Evolutionary conservation across 495 filamentous ascomycete species (phyloP), one percentile per base, ranked within the genome.

Genomic region (Xylaria scruposa): DNA sequence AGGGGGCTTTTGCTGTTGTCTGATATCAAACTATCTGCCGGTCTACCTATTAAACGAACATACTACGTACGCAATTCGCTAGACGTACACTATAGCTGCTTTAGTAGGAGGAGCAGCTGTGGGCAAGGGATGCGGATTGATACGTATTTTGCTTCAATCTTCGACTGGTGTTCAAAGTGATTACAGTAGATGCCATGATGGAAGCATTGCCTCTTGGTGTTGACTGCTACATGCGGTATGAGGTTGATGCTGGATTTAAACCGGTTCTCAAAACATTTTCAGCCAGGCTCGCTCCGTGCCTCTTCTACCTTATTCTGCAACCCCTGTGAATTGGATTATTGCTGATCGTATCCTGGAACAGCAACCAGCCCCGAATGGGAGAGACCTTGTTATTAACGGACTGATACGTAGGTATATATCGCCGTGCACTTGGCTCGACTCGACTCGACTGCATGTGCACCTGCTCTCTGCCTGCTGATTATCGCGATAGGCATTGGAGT

Each of bases 331-430:
- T 21, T 15, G 19, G 13, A 9, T 38, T 60, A 9, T 44, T 62
- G 60, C 21, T 62, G 60, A 62, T 62, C 60, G 60, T 62, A 62
- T 62, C 60, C 60, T 24, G 38, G 33, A 42, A 62, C 24, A 62
- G 60, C 60, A 62, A 44, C 38, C 38, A 17, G 12, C 60, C 36
- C 38, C 60, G 36, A 38, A 38, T 38, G 31, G 17, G 58, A 38
- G 58, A 38, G 38, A 38, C 58, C 58, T 38, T 38, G 58, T 36
- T 60, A 60, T 60, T 56, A 31, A 56, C 53, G 10, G 53, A 56
- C 13, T 31, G 26, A 31, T 56, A 38, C 4, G 36, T 38, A 38
- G 29, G 29, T 38, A 38, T 38, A 31, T 56, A 56, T 56, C 12
- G 49, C 21, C 26, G 49, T 26, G 49, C 49, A 26, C 49, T 53